These are phyloP conservation scores for Fusarium nanum DNA, from an alignment of 2,329 filamentous ascomycete species.

Conservation along the genomic window DNA sequence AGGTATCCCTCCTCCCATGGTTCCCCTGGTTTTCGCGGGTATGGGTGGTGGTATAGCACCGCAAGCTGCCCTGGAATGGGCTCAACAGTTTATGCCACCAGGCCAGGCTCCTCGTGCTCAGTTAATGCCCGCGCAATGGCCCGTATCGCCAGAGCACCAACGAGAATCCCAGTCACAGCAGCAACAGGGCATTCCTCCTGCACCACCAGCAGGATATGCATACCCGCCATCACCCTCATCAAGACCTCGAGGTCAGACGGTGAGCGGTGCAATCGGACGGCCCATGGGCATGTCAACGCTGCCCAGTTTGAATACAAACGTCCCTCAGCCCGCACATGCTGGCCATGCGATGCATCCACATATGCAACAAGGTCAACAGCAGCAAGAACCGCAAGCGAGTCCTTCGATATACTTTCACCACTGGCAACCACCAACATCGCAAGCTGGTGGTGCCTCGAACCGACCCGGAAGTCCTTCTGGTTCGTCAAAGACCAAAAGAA, in stretches of 20 bases:
- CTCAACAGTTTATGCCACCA: constrained; percentile 72
- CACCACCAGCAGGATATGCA: constrained; percentile 55
- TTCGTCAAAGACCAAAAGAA: constrained; percentile 70
- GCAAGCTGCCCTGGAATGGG: constrained; percentile 72
- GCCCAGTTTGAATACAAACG: constrained; percentile 59
- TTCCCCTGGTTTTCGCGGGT: constrained; percentile 79
- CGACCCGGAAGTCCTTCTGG: constrained; percentile 80
- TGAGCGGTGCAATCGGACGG: constrained; percentile 56
- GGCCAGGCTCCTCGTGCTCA: constrained; percentile 61
- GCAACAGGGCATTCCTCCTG: constrained; percentile 54
- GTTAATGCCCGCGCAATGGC: constrained; percentile 62
- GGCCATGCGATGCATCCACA: constrained; percentile 55
- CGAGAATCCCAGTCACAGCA: constrained; percentile 63
- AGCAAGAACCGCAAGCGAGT: constrained; percentile 69
- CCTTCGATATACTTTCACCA: constrained; percentile 91
- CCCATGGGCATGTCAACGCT: constrained; percentile 54
- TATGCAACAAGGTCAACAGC: constrained; percentile 64
- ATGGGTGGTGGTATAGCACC: constrained; percentile 70
- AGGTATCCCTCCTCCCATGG: constrained; percentile 78
- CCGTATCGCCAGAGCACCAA: constrained; percentile 65
- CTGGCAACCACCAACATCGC: constrained; percentile 84
- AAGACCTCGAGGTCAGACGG: constrained; percentile 62
- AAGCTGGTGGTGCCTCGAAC: constrained; percentile 68
- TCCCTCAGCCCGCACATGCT: constrained; percentile 52
- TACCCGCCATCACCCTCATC: constrained; percentile 62